Evolutionary conservation across 768 basidiomycete genomes (phyloP).

Genomic region (Boletus vermiculosoides): DNA sequence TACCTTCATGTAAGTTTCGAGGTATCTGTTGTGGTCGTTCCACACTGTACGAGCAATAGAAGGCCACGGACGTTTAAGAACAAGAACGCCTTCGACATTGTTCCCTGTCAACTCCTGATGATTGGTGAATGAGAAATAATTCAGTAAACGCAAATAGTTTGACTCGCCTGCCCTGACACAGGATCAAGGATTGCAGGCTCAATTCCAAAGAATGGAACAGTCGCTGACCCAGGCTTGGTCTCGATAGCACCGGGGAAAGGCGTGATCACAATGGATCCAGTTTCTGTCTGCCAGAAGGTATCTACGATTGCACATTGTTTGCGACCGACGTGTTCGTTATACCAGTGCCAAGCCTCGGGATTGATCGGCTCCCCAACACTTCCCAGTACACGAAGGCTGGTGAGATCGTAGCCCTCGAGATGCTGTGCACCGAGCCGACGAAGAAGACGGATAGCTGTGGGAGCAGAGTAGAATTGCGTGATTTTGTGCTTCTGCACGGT

Average conservation of each 20-base stretch:
- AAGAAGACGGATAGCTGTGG: conserved; percentile 92
- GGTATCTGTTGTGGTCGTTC: conserved; percentile 85
- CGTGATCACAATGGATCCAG: conserved; percentile 91
- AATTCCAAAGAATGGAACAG: conserved; percentile 97
- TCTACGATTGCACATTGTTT: conserved; percentile 90
- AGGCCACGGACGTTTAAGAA: conserved; percentile 87
- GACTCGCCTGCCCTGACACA: conserved; percentile 59
- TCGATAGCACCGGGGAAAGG: conserved; percentile 95
- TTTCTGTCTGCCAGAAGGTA: conserved; percentile 98
- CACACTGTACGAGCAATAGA: conserved; percentile 92
- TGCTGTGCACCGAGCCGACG: conserved; percentile 84
- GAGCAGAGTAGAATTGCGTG: conserved; percentile 95
- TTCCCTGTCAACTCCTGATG: conserved; percentile 67
- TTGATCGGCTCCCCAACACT: conserved; percentile 98
- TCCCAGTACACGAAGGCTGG: conserved; percentile 81
- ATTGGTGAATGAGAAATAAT: not conserved
- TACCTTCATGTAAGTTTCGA: conserved; percentile 73
- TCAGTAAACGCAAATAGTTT: not conserved
- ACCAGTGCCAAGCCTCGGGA: conserved; percentile 99
- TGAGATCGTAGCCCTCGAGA: conserved; percentile 79
- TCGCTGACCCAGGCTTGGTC: conserved; percentile 95
- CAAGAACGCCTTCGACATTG: conserved; percentile 88
- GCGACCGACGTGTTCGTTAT: conserved; percentile 91
- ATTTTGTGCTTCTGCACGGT: conserved; percentile 89
- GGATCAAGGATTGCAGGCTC: conserved; percentile 87